Conservation (phyloP, 305 asterid genomes). For the Plantago coronopus region DNA sequence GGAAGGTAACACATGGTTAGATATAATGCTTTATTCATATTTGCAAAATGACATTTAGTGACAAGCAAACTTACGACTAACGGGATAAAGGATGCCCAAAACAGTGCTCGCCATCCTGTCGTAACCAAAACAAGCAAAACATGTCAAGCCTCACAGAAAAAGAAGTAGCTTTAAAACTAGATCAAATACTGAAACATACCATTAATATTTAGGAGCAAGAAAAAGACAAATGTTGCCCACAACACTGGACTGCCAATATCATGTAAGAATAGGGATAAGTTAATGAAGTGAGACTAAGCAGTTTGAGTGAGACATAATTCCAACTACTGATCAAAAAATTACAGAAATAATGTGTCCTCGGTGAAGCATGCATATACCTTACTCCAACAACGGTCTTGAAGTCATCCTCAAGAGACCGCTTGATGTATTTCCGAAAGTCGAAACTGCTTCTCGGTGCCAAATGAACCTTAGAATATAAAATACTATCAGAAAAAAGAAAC, state of each 20-base stretch:
- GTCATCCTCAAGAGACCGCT: slow-evolving; percentile 87
- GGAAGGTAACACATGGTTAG: slow-evolving; percentile 19
- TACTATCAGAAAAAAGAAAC: slow-evolving; percentile 7
- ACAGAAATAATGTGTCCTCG: slow-evolving; percentile 7
- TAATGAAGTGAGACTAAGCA: background rate
- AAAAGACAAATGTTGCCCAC: slow-evolving; percentile 83
- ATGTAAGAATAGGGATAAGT: slow-evolving; percentile 2
- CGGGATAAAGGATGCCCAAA: slow-evolving; percentile 91
- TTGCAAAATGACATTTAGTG: slow-evolving; percentile 7
- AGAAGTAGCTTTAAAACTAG: background rate
- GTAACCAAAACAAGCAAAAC: slow-evolving; percentile 6
- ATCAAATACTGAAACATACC: slow-evolving; percentile 36
- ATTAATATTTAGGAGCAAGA: slow-evolving; percentile 75
- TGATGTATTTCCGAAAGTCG: slow-evolving; percentile 83
- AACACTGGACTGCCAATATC: slow-evolving; percentile 69
- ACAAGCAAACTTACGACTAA: slow-evolving; percentile 53
- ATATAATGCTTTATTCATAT: slow-evolving; percentile 8
- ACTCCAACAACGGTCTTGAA: slow-evolving; percentile 84
- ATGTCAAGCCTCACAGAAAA: slow-evolving; percentile 6
- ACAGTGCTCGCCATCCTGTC: slow-evolving; percentile 80
- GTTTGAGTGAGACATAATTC: background rate
- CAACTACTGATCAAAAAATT: background rate
- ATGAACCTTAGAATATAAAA: slow-evolving; percentile 53
- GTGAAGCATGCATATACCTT: slow-evolving; percentile 40
- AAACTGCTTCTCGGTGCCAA: slow-evolving; percentile 94